Base-by-base conservation (phyloP, 805 yeast genomes). In the Ogataea allantospora region DNA sequence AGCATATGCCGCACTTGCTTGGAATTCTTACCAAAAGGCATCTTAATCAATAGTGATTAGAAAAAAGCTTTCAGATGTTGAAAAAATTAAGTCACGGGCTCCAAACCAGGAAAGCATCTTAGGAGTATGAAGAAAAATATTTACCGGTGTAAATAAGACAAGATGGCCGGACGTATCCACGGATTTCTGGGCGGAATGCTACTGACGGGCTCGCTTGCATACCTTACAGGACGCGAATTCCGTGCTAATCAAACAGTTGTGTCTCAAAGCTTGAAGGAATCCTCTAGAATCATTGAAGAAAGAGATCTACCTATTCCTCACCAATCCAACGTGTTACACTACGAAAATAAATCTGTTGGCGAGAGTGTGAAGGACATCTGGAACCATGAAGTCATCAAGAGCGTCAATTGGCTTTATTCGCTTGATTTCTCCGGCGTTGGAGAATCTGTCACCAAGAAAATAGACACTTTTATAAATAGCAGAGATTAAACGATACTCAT, bases 291-390 rank as follows among this genome's bases (percentile, higher is more conserved):
- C 29, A 68, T 83, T 35, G 74, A 76, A 32, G 68, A 77, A 47
- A 65, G 77, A 46, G 74, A 80, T 30, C 69, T 75, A 35, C 60
- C 73, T 10, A 67, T 75, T 21, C 63, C 67, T 22, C 75, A 73
- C 45, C 61, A 72, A 18, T 53, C 66, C 6, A 63, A 70, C 36
- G 71, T 71, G 20, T 55, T 66, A 30, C 54, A 66, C 14, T 77
- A 77, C 41, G 60, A 66, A 40, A 63, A 70, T 19, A 70, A 84
- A 20, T 60, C 66, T 8, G 44, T 77, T 21, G 53, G 53, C 7
- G 88, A 86, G 58, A 80, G 88, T 0, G 66, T 75, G 43, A 83
- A 80, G 48, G 95, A 85, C 53, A 68, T 84, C 27, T 85, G 95
- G 95, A 81, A 85, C 54, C 78, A 75, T 30, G 89, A 83, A 55